phyloP scores from a whole-genome alignment of 2,329 filamentous ascomycete genomes.

The Stemphylium vesicarium region DNA sequence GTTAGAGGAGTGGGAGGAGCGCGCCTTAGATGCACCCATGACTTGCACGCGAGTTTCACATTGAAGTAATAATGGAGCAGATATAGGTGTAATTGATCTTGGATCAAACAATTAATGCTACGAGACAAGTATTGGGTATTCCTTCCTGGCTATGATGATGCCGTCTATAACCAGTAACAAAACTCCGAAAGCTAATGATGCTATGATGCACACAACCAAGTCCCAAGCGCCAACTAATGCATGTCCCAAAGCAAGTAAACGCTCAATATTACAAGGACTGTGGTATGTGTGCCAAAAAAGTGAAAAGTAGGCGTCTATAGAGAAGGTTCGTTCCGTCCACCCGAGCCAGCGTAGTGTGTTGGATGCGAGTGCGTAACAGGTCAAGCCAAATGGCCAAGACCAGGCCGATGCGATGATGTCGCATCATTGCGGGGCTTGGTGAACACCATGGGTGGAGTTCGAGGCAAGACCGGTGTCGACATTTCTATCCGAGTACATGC shows the following conservation, averaged over 20 bases:
- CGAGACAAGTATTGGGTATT: slow-evolving; percentile 26
- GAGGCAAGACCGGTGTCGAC: slow-evolving; percentile 23
- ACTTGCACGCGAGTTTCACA: slow-evolving; percentile 15
- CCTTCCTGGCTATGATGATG: slow-evolving; percentile 28
- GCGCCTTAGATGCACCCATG: too few relatives aligned
- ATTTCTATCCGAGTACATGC: slow-evolving; percentile 19
- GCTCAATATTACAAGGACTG: slow-evolving; percentile 47
- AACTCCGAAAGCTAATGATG: slow-evolving; percentile 29
- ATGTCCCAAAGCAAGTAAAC: slow-evolving; percentile 27
- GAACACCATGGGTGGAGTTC: slow-evolving; percentile 12
- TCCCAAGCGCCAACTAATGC: slow-evolving; percentile 45
- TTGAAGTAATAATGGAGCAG: background rate
- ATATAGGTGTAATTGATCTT: slow-evolving; percentile 15
- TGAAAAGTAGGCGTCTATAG: slow-evolving; percentile 37
- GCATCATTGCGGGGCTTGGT: slow-evolving; percentile 20
- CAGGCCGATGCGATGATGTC: slow-evolving; percentile 27
- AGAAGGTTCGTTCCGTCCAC: slow-evolving; percentile 39
- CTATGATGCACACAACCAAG: slow-evolving; percentile 23
- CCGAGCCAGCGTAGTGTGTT: slow-evolving; percentile 48
- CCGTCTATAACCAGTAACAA: slow-evolving; percentile 21
- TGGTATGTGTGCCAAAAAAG: slow-evolving; percentile 26
- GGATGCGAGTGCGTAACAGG: slow-evolving; percentile 28
- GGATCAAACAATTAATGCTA: slow-evolving; percentile 30
- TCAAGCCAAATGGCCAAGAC: slow-evolving; percentile 23
- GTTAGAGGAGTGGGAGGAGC: too few relatives aligned